Evolutionary conservation across 225 moss, liverwort and hornwort species (phyloP).

Genomic region (Rhytidiadelphus loreus): DNA sequence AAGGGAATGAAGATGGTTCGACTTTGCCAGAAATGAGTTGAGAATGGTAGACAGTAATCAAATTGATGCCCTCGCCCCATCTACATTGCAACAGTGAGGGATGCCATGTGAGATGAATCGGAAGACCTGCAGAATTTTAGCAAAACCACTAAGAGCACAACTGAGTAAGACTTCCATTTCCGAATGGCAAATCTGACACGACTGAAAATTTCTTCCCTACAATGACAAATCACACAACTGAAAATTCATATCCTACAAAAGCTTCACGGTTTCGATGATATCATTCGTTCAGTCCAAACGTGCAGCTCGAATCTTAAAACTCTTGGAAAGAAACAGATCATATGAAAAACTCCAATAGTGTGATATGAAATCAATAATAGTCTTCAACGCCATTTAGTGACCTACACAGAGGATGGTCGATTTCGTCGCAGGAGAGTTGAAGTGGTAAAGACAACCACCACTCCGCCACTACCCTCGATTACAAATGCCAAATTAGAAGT

Average conservation of each 20-base stretch:
- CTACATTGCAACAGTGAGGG: not conserved
- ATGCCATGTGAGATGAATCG: not conserved
- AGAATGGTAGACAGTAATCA: not conserved
- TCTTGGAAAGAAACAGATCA: not conserved
- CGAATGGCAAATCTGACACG: not conserved
- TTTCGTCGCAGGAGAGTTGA: not conserved
- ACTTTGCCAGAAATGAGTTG: not conserved
- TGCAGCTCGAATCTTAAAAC: not conserved
- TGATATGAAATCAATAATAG: not conserved
- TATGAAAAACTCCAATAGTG: not conserved
- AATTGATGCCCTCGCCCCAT: not conserved
- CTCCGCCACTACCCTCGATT: not conserved
- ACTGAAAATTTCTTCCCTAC: not conserved
- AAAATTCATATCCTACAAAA: not conserved
- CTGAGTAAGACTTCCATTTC: not conserved
- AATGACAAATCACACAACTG: not conserved
- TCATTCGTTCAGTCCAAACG: not conserved
- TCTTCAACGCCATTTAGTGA: not conserved
- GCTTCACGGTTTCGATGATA: not conserved
- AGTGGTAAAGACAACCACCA: not conserved
- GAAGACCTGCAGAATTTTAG: not conserved
- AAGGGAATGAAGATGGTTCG: not conserved
- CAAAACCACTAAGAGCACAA: not conserved
- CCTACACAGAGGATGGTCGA: not conserved
- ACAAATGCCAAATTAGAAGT: not conserved